These are phyloP conservation scores for Aspergillus bertholletiae DNA, from an alignment of 495 filamentous ascomycete species.

Conservation along the genomic window DNA sequence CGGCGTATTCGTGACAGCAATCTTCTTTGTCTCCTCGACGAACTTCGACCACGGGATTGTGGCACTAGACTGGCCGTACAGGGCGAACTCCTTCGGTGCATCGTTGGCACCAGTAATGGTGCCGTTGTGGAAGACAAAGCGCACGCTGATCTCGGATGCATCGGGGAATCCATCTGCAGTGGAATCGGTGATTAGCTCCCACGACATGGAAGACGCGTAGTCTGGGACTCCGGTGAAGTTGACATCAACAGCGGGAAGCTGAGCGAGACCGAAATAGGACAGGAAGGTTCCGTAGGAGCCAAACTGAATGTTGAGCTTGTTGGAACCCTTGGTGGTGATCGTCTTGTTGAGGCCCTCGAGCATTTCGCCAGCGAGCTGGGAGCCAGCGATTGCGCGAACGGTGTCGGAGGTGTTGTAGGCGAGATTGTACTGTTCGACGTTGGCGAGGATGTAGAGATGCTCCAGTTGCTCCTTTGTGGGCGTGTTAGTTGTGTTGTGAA, in stretches of 20 bases:
- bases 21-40: conserved; percentile 31
- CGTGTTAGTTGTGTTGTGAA: conserved; percentile 45
- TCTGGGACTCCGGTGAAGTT: conserved; percentile 48
- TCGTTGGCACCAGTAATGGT: conserved; percentile 27
- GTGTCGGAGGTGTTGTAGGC: conserved; percentile 47
- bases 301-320: conserved; percentile 45
- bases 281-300: conserved; percentile 49
- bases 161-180: conserved; percentile 35
- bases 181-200: conserved; percentile 50
- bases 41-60: conserved; percentile 44
- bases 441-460: conserved; percentile 45
- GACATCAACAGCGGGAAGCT: conserved; percentile 26
- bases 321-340: conserved; percentile 30
- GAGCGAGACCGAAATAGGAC: conserved; percentile 50
- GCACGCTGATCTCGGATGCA: conserved; percentile 35
- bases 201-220: conserved; percentile 52
- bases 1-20: conserved; percentile 34
- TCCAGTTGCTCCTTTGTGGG: conserved; percentile 27
- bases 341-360: conserved; percentile 42
- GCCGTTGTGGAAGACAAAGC: conserved; percentile 55
- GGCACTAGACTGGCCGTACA: conserved; percentile 37
- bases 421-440: conserved; percentile 49
- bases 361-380: conserved; percentile 44
- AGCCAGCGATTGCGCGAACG: conserved; percentile 46
- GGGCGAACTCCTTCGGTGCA: conserved; percentile 32